A percentile compares a stretch with the other conserved stretches of the same genome.
These are phyloP conservation scores for Aureobasidium sp. DNA, from an alignment of 2,329 filamentous ascomycete species.

Conservation along the genomic window DNA sequence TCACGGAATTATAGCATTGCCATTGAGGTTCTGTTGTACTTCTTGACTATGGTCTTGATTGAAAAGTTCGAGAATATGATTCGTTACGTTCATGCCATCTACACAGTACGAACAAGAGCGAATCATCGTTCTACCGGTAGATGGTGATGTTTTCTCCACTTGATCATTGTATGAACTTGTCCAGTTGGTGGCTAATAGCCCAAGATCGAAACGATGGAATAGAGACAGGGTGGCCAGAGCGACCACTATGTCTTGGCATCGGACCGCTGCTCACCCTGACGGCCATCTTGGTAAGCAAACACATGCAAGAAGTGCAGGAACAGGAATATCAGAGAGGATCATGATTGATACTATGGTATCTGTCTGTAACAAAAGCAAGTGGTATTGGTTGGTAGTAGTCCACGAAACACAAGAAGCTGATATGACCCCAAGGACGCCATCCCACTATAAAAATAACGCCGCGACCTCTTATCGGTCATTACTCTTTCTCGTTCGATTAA, in stretches of 20 bases:
- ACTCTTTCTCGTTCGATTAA: neutral
- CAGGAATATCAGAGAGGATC: too few relatives aligned
- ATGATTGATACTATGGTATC: neutral
- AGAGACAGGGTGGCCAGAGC: neutral
- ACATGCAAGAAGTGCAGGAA: neutral
- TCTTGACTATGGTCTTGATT: too few relatives aligned
- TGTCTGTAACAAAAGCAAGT: neutral
- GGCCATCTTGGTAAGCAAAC: neutral
- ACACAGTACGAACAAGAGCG: neutral
- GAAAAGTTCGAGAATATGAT: too few relatives aligned
- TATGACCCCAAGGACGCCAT: neutral
- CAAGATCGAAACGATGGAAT: too few relatives aligned
- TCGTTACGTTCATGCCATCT: too few relatives aligned
- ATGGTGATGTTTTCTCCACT: too few relatives aligned
- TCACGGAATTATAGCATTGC: too few relatives aligned
- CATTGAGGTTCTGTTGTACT: too few relatives aligned
- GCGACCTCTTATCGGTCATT: neutral
- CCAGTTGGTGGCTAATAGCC: neutral
- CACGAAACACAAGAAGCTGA: neutral
- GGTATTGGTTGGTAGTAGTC: neutral
- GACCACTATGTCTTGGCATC: neutral
- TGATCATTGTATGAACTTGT: neutral
- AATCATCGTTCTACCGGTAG: too few relatives aligned
- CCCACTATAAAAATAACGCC: slow-evolving; percentile 1
- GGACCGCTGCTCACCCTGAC: neutral